Conservation (phyloP, 805 yeast species). For the Candida argentea region DNA sequence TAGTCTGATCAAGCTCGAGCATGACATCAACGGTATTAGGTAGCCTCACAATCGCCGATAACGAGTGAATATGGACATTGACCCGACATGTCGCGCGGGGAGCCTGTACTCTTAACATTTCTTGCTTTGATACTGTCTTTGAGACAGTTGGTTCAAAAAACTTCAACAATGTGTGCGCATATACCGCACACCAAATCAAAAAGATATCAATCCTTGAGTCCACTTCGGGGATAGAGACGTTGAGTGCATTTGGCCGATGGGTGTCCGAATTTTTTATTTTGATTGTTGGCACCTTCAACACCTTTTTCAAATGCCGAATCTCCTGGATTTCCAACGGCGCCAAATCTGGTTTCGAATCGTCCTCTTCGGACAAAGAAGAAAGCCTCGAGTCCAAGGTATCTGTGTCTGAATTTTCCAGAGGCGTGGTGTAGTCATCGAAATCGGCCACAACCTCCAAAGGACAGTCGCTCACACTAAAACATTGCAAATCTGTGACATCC, state of each 20-base stretch:
- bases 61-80: slow-evolving; percentile 20
- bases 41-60: slow-evolving; percentile 31
- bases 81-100: slow-evolving; percentile 13
- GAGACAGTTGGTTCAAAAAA: slow-evolving; percentile 24
- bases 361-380: slow-evolving; percentile 11
- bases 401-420: slow-evolving; percentile 17
- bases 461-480: slow-evolving; percentile 29
- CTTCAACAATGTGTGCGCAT: slow-evolving; percentile 25
- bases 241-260: slow-evolving; percentile 14
- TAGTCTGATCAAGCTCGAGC: slow-evolving; percentile 32
- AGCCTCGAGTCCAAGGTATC: slow-evolving; percentile 18
- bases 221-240: slow-evolving; percentile 22
- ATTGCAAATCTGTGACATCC: slow-evolving; percentile 15
- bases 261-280: slow-evolving; percentile 12
- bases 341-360: slow-evolving; percentile 6
- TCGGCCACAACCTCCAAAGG: slow-evolving; percentile 24
- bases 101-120: slow-evolving; percentile 12
- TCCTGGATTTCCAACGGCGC: too few species aligned
- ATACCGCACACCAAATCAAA: slow-evolving; percentile 31
- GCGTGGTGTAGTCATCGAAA: slow-evolving; percentile 18
- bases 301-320: slow-evolving; percentile 21
- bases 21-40: slow-evolving; percentile 39
- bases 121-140: slow-evolving; percentile 16
- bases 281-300: slow-evolving; percentile 19
- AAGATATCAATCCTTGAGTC: slow-evolving; percentile 31